Evolutionary conservation across 169 alveolate genomes (phyloP).

Genomic region (Besnoitia besnoiti): DNA sequence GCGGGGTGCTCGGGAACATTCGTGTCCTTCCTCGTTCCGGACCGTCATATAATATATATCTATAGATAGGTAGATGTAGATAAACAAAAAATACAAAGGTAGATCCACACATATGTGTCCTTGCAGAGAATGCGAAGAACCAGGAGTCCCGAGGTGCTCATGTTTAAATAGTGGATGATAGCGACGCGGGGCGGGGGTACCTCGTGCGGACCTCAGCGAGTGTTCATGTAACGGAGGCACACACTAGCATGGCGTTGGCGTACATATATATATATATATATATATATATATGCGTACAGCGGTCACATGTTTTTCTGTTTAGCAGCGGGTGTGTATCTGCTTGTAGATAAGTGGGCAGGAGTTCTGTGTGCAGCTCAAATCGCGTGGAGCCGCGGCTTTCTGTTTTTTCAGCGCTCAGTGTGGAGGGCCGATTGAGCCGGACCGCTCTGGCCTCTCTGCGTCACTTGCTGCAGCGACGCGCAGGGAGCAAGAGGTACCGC

Average conservation of each 20-base stretch:
- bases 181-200: too few species aligned
- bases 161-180: too few species aligned
- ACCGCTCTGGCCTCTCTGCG: conserved; percentile 26
- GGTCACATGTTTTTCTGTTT: neutral
- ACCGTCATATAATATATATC: too few species aligned
- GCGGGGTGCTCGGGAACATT: too few species aligned
- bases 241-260: neutral
- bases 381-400: neutral
- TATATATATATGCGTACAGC: neutral
- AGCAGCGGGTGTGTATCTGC: neutral
- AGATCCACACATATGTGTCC: too few species aligned
- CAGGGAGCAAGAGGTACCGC: neutral
- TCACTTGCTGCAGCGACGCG: conserved; percentile 32
- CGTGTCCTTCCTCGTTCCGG: too few species aligned
- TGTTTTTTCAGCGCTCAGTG: conserved; percentile 21
- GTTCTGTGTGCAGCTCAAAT: neutral
- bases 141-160: too few species aligned
- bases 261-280: neutral
- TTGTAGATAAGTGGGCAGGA: neutral
- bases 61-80: too few species aligned
- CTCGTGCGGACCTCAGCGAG: too few species aligned
- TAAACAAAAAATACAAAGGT: too few species aligned
- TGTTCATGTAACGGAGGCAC: neutral
- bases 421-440: conserved; percentile 15
- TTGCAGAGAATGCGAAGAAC: too few species aligned